phyloP scores from a whole-genome alignment of 176 grass and related monocot species.

The Tillandsia leiboldiana region DNA sequence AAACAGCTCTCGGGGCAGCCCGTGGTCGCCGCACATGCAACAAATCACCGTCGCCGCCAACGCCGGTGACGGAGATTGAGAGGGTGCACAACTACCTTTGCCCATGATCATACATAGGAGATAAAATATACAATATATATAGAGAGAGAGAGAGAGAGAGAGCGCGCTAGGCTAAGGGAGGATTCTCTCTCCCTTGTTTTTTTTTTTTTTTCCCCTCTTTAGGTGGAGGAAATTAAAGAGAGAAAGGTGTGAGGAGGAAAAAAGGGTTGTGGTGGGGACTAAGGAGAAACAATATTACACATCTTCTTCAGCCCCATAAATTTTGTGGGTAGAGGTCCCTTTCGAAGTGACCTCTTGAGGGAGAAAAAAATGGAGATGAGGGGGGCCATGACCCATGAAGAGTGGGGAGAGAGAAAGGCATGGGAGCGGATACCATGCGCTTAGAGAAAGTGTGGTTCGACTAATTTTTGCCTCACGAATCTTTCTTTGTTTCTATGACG shows the following conservation, averaged over 20 bases:
- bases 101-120: too few species aligned
- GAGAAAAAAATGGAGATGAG: neutral
- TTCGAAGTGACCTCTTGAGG: neutral
- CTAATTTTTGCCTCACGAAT: neutral
- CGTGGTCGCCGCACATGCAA: slow-evolving; percentile 98
- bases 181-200: too few species aligned
- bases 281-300: neutral
- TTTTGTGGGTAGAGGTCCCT: neutral
- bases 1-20: slow-evolving; percentile 58
- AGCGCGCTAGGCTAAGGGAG: neutral
- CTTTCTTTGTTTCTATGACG: neutral
- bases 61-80: neutral
- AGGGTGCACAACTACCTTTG: neutral
- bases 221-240: neutral
- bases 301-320: neutral
- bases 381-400: neutral
- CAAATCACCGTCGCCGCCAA: slow-evolving; percentile 25
- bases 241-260: neutral
- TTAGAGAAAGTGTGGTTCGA: neutral
- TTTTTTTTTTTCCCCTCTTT: too few species aligned
- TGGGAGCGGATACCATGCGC: neutral
- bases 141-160: neutral
- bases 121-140: too few species aligned
- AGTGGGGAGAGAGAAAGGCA: neutral
- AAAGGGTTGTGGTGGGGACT: neutral